A percentile compares a stretch with the other conserved stretches of the same genome.
phyloP scores from a whole-genome alignment of 805 yeast genomes.

The Candida sithepensis region DNA sequence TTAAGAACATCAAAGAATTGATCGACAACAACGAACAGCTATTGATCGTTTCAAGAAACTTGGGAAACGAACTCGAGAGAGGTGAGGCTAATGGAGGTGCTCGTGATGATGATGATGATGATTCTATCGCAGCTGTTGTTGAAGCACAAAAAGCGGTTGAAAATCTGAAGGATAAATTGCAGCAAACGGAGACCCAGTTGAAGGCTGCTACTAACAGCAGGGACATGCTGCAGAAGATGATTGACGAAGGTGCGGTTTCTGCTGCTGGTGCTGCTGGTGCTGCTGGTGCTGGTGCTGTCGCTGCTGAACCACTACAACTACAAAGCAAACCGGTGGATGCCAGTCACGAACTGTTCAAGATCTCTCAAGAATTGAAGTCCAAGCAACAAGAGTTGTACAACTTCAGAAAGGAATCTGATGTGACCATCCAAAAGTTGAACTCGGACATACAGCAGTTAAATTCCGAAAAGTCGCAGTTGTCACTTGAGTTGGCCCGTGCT shows the following conservation, averaged over 20 bases:
- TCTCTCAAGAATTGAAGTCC: slow-evolving; percentile 23
- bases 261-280: slow-evolving; percentile 34
- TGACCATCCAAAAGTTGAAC: slow-evolving; percentile 47
- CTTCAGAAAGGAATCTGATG: slow-evolving; percentile 37
- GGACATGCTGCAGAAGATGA: slow-evolving; percentile 49
- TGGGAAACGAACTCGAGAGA: slow-evolving; percentile 68
- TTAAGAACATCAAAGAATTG: slow-evolving; percentile 62
- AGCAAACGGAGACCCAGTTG: slow-evolving; percentile 46
- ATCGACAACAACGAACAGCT: slow-evolving; percentile 74
- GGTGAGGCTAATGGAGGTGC: slow-evolving; percentile 44
- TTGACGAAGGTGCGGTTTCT: too few relatives aligned
- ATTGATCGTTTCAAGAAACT: slow-evolving; percentile 60
- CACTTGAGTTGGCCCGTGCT: slow-evolving; percentile 49
- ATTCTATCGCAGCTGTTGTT: slow-evolving; percentile 20
- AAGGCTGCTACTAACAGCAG: slow-evolving; percentile 60
- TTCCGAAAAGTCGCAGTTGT: slow-evolving; percentile 42
- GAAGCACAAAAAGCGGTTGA: slow-evolving; percentile 64
- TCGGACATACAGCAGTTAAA: slow-evolving; percentile 38
- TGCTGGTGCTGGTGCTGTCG: slow-evolving; percentile 3
- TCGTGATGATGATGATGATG: slow-evolving; percentile 33
- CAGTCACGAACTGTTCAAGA: background rate
- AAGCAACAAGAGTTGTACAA: slow-evolving; percentile 38
- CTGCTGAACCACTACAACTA: background rate
- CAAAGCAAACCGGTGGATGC: background rate
- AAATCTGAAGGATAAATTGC: slow-evolving; percentile 57